phyloP scores from a whole-genome alignment of 768 basidiomycete genomes.

The Amanita pseudoporphyria region DNA sequence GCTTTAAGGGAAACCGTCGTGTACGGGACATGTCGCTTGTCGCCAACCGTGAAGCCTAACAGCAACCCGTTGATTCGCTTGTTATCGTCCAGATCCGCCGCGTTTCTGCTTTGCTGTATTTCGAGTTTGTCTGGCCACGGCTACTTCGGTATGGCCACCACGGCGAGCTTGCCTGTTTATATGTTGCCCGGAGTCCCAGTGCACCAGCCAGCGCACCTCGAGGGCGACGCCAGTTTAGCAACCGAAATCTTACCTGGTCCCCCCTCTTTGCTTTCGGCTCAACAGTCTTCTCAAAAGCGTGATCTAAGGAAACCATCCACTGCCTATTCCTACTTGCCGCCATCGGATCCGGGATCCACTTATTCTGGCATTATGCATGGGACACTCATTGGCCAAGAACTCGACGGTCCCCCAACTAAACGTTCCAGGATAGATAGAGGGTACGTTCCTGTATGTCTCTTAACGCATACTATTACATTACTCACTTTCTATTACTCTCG shows the following conservation, averaged over 20 bases:
- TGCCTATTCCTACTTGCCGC: slow-evolving; percentile 70
- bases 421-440: slow-evolving; percentile 65
- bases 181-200: slow-evolving; percentile 65
- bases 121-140: slow-evolving; percentile 16
- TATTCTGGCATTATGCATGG: slow-evolving; percentile 71
- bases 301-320: slow-evolving; percentile 71
- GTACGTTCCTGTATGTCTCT: slow-evolving; percentile 33
- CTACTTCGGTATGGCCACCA: slow-evolving; percentile 52
- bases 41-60: slow-evolving; percentile 4
- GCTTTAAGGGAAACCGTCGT: no score
- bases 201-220: slow-evolving; percentile 71
- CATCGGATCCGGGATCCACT: slow-evolving; percentile 81
- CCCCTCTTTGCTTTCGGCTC: slow-evolving; percentile 61
- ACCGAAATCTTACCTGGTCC: slow-evolving; percentile 89
- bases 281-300: slow-evolving; percentile 64
- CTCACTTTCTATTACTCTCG: slow-evolving; percentile 11
- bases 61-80: slow-evolving; percentile 5
- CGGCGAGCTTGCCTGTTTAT: slow-evolving; percentile 62
- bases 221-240: slow-evolving; percentile 73
- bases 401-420: slow-evolving; percentile 62
- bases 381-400: slow-evolving; percentile 52
- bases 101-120: slow-evolving; percentile 17
- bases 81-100: slow-evolving; percentile 10
- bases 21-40: slow-evolving; percentile 2
- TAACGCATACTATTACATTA: slow-evolving; percentile 13